Evolutionary conservation across 2,329 filamentous ascomycete genomes (phyloP).

Genomic region (Metarhizium rileyi): DNA sequence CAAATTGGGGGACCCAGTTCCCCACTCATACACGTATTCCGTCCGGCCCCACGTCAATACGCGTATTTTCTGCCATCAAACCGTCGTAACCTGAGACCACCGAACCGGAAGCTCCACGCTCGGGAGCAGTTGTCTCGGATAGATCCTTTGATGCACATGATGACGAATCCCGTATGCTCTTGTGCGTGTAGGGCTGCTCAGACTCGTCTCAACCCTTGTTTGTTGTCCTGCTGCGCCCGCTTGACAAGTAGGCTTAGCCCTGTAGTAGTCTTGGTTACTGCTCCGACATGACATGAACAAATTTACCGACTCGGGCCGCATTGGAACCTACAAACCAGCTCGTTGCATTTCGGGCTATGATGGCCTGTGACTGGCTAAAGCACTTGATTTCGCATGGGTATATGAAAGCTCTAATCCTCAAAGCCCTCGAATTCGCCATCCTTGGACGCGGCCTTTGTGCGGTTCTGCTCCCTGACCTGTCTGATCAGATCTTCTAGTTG

Average conservation of each 20-base stretch:
- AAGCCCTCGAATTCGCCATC: slow-evolving; percentile 52
- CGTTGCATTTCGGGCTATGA: slow-evolving; percentile 3
- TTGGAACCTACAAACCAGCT: background rate
- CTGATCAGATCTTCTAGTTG: slow-evolving; percentile 56
- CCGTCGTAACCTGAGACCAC: no score
- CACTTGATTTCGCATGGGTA: slow-evolving; percentile 10
- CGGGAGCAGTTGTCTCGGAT: background rate
- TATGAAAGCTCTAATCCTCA: slow-evolving; percentile 30
- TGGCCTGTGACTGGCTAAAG: no score
- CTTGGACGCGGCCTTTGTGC: slow-evolving; percentile 27
- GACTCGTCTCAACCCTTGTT: background rate
- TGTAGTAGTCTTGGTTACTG: no score
- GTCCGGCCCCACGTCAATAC: background rate
- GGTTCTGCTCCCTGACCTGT: slow-evolving; percentile 51
- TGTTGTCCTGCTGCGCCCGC: background rate
- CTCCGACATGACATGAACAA: no score
- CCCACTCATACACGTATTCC: background rate
- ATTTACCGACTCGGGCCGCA: no score
- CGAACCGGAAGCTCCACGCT: no score
- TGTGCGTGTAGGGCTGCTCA: background rate
- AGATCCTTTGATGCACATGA: background rate
- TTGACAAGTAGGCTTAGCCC: no score
- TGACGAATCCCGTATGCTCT: background rate
- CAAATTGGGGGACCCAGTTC: background rate
- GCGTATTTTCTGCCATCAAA: background rate